These are phyloP conservation scores for Cryptococcus sp. DNA, from an alignment of 1,284 basidiomycete species.

Conservation along the genomic window DNA sequence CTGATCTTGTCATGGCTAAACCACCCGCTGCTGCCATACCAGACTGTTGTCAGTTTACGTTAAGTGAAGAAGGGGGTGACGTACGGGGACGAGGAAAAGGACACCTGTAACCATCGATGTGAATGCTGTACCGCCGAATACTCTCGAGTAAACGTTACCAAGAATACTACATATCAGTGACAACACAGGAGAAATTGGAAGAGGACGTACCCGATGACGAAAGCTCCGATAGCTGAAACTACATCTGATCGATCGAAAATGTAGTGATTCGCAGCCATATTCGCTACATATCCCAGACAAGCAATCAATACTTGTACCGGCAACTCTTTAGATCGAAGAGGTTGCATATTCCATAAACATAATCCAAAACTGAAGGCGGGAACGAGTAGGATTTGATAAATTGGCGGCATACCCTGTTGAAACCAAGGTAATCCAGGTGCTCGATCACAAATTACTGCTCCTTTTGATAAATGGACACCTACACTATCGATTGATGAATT, in stretches of 20 bases:
- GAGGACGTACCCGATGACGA: constrained; percentile 61
- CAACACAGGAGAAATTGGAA: not conserved
- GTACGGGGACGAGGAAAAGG: constrained; percentile 72
- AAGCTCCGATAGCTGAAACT: constrained; percentile 79
- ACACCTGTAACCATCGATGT: constrained; percentile 85
- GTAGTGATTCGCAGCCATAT: constrained; percentile 74
- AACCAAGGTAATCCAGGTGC: constrained; percentile 66
- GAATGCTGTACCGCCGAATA: constrained; percentile 83
- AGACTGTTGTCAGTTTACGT: constrained; percentile 53
- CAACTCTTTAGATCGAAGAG: constrained; percentile 63
- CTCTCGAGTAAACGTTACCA: constrained; percentile 76
- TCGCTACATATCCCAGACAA: constrained; percentile 69
- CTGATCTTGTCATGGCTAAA: constrained; percentile 63
- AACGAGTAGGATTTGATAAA: constrained; percentile 72
- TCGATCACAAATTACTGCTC: constrained; percentile 60
- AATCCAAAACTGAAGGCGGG: constrained; percentile 72
- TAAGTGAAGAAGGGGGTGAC: constrained; percentile 31
- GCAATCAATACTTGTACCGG: constrained; percentile 81
- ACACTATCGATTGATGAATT: constrained; percentile 49
- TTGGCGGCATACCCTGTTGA: constrained; percentile 68
- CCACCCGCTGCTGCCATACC: constrained; percentile 82
- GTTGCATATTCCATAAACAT: constrained; percentile 72
- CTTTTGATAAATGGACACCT: constrained; percentile 30
- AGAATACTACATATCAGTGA: constrained; percentile 53
- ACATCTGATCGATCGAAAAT: constrained; percentile 76